phyloP scores from a whole-genome alignment of 2,329 filamentous ascomycete species.

The Lecanicillium sp. region DNA sequence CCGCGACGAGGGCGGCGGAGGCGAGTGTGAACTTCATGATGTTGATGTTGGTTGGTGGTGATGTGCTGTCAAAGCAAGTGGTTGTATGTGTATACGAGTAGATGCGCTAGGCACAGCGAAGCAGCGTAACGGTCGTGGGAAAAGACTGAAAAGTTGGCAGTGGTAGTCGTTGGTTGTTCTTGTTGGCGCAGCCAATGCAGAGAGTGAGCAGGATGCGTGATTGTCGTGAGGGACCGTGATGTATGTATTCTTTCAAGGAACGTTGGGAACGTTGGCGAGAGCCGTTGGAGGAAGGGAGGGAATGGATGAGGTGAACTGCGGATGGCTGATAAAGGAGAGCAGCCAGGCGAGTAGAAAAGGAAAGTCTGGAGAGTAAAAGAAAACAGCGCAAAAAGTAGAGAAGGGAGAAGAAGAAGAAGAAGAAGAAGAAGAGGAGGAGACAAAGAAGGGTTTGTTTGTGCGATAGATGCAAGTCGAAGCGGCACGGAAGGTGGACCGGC shows the following conservation, averaged over 20 bases:
- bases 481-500: conserved; percentile 2
- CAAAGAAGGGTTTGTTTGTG: background rate
- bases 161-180: conserved; percentile 27
- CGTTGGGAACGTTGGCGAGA: background rate
- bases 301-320: background rate
- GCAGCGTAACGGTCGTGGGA: background rate
- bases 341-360: conserved; percentile 5
- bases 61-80: background rate
- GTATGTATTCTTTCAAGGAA: background rate
- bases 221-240: background rate
- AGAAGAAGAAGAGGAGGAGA: conserved; percentile 12
- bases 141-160: conserved; percentile 26
- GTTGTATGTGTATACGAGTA: background rate
- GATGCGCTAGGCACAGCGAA: conserved; percentile 6
- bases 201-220: conserved; percentile 3
- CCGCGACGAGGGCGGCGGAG: conserved; percentile 17
- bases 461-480: background rate
- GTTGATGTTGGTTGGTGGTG: conserved; percentile 10
- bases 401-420: conserved; percentile 11
- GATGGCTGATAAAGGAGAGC: conserved; percentile 13
- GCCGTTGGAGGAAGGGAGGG: conserved; percentile 3
- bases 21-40: conserved; percentile 36
- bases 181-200: conserved; percentile 11
- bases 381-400: conserved; percentile 11
- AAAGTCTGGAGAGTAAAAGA: conserved; percentile 10